Evolutionary conservation across 495 filamentous ascomycete species (phyloP), one percentile per base, ranked within the genome.

Genomic region (Jackrogersella multiformis): DNA sequence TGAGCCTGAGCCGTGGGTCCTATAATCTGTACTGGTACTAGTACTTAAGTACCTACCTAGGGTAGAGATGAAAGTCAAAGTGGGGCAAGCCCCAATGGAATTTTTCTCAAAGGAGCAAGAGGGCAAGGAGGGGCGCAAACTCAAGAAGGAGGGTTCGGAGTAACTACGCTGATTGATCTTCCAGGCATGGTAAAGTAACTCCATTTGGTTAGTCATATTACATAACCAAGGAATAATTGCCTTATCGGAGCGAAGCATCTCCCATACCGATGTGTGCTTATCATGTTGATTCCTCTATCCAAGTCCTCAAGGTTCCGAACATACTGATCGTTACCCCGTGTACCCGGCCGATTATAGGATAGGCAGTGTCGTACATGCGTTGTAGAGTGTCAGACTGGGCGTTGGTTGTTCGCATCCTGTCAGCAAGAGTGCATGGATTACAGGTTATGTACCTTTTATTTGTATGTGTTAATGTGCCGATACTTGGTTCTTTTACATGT

Each of bases 131-230:
- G n/a, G n/a, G n/a, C n/a, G n/a, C n/a, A n/a, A n/a, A n/a, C n/a
- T n/a, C n/a, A n/a, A n/a, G n/a, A n/a, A n/a, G 41, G 45, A 63
- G 35, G 34, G 52, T 36, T 70, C 67, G 67, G 67, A 70, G 67
- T 70, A 70, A 56, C 67, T 70, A 36, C 39, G 28, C 45, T 48
- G 34, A 57, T 64, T 46, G 38, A 54, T 61, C 4, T 61, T 64
- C 48, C 41, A 60, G 30, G 7, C 16, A 34, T 35, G 54, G 2
- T 48, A 61, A 54, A 65, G 61, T 66, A 70, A 70, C 67, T 70
- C 67, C 56, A 70, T 70, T 18, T 13, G 38, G 55, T 54, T 53
- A 61, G 55, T 44, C 15, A 38, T 54, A 48, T 64, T 56, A 64
- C 54, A 56, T 61, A 61, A 61, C 49, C 1, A 32, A 4, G 49